Conservation (phyloP, 2,329 filamentous ascomycete genomes). For the Calonectria hawksworthii region DNA sequence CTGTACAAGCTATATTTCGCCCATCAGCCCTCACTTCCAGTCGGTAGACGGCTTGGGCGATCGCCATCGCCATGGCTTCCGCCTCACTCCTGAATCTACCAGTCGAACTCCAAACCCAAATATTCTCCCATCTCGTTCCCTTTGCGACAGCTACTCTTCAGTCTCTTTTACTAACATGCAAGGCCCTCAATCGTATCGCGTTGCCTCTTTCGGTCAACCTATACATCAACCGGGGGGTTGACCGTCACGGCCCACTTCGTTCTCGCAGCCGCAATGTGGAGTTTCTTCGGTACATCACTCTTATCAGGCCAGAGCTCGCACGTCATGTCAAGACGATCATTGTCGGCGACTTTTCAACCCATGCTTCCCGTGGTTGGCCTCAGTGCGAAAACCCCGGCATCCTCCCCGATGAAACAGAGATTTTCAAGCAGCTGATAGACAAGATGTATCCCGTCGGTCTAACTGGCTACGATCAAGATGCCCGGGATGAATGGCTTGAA, state of each 20-base stretch:
- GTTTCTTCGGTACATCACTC: conserved; percentile 17
- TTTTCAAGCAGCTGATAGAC: neutral
- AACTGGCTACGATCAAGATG: neutral
- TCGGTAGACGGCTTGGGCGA: no score
- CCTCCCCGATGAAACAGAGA: neutral
- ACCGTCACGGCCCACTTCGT: neutral
- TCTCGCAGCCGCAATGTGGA: conserved; percentile 5
- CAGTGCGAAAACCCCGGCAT: neutral
- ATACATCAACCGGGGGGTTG: neutral
- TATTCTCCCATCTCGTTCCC: neutral
- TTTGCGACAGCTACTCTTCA: neutral
- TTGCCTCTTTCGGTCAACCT: conserved; percentile 11
- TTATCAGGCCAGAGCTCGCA: conserved; percentile 17
- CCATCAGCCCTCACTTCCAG: neutral
- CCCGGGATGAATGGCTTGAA: conserved; percentile 7
- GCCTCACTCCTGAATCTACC: neutral
- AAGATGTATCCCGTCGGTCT: neutral
- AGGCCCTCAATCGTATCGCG: neutral
- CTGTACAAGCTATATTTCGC: neutral
- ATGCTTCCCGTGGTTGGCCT: neutral
- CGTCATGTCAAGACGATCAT: conserved; percentile 1
- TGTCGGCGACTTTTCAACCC: neutral
- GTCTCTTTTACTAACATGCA: conserved; percentile 14
- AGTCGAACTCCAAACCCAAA: neutral
- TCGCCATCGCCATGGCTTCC: neutral